Evolutionary conservation across 108 stramenopile genomes (phyloP).

Genomic region (Epithemia pelagica): DNA sequence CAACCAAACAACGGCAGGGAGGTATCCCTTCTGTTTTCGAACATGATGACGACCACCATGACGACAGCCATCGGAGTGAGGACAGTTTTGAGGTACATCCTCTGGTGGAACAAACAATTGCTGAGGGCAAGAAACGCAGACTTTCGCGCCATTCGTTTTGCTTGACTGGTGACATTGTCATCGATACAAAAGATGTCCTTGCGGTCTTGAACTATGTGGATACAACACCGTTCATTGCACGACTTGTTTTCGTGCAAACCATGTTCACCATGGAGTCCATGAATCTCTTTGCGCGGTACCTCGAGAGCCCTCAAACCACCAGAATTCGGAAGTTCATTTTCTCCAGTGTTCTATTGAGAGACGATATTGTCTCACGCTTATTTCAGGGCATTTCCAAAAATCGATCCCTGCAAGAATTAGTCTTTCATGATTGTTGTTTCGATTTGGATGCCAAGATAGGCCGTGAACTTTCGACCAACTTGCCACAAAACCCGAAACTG

Average conservation of each 20-base stretch:
- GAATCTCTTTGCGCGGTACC: neutral
- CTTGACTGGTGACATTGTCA: neutral
- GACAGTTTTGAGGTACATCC: neutral
- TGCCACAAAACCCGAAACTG: neutral
- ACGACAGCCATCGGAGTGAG: too few species aligned
- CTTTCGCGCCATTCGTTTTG: neutral
- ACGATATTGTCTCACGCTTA: neutral
- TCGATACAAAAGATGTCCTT: neutral
- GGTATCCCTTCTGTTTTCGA: too few species aligned
- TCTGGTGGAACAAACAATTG: neutral
- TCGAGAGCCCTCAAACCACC: neutral
- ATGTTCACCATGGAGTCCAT: neutral
- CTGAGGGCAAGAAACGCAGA: neutral
- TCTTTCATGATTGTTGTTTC: neutral
- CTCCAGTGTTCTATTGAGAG: neutral
- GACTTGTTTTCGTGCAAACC: neutral
- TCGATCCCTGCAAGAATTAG: neutral
- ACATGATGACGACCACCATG: too few species aligned
- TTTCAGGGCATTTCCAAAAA: neutral
- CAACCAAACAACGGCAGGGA: too few species aligned
- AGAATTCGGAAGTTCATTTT: neutral
- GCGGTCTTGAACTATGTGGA: neutral
- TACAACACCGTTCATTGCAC: neutral
- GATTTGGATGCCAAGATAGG: neutral
- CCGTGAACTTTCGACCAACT: neutral